phyloP scores from a whole-genome alignment of 306 rosid species.

The Rosa lucieae region DNA sequence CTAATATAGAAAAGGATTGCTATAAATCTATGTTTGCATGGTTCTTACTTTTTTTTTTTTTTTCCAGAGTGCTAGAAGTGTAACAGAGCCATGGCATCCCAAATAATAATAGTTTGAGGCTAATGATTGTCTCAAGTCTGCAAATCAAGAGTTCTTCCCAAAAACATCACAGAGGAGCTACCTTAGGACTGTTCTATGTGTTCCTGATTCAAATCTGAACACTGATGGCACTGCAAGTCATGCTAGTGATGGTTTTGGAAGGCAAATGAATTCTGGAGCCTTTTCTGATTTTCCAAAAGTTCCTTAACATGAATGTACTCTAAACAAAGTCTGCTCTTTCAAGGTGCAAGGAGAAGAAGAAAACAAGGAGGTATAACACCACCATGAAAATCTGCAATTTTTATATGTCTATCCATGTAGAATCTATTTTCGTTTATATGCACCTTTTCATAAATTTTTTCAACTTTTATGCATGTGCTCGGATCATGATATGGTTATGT shows the following conservation, averaged over 20 bases:
- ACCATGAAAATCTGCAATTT: background rate
- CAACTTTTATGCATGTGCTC: background rate
- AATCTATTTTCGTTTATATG: too few species aligned
- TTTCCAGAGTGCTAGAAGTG: too few species aligned
- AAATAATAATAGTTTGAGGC: slow-evolving; percentile 24
- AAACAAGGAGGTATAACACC: slow-evolving; percentile 68
- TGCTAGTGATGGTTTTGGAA: slow-evolving; percentile 27
- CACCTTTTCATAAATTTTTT: background rate
- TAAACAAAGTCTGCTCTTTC: slow-evolving; percentile 72
- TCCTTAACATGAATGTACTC: slow-evolving; percentile 50
- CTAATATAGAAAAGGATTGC: too few species aligned
- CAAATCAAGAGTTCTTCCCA: slow-evolving; percentile 17
- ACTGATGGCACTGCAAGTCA: slow-evolving; percentile 30
- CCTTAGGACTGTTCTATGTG: slow-evolving; percentile 33
- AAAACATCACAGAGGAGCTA: slow-evolving; percentile 21
- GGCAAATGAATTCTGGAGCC: slow-evolving; percentile 30
- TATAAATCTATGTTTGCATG: too few species aligned
- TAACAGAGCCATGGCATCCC: too few species aligned
- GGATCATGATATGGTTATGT: background rate
- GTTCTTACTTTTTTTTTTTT: too few species aligned
- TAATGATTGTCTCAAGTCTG: slow-evolving; percentile 35
- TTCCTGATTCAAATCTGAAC: slow-evolving; percentile 34
- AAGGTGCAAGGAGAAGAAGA: slow-evolving; percentile 88
- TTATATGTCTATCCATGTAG: background rate
- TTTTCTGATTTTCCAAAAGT: slow-evolving; percentile 39